Evolutionary conservation across 2,329 filamentous ascomycete genomes (phyloP).

Genomic region (Camillea tinctor): DNA sequence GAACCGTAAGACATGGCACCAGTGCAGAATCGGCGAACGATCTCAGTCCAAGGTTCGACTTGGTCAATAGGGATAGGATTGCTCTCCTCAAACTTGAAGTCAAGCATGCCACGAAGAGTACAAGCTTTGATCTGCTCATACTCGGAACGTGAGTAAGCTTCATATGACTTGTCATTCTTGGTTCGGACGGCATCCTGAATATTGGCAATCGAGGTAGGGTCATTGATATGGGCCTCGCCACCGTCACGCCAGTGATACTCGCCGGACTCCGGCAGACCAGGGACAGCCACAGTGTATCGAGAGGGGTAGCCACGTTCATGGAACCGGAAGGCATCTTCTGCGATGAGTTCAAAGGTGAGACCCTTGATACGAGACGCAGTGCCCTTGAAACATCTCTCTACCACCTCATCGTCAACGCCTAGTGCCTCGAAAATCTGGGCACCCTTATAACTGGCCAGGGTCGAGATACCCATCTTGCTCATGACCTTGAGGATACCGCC

Average conservation of each 20-base stretch:
- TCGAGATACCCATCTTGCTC: slow-evolving; percentile 99
- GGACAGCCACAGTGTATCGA: slow-evolving; percentile 70
- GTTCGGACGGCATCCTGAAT: slow-evolving; percentile 94
- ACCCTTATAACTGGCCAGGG: slow-evolving; percentile 93
- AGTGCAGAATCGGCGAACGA: slow-evolving; percentile 93
- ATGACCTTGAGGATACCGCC: slow-evolving; percentile 98
- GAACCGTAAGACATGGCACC: slow-evolving; percentile 99
- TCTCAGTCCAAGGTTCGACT: slow-evolving; percentile 97
- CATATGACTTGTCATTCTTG: slow-evolving; percentile 98
- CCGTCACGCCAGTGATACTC: slow-evolving; percentile 99
- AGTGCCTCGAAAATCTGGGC: slow-evolving; percentile 97
- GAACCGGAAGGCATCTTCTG: slow-evolving; percentile 90
- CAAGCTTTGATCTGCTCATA: slow-evolving; percentile 97
- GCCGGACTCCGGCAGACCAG: slow-evolving; percentile 84
- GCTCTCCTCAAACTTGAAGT: slow-evolving; percentile 91
- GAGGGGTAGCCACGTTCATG: slow-evolving; percentile 92
- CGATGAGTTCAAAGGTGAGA: slow-evolving; percentile 89
- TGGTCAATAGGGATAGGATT: slow-evolving; percentile 89
- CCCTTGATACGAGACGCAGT: slow-evolving; percentile 94
- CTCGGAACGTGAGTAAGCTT: slow-evolving; percentile 88
- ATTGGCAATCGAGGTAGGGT: slow-evolving; percentile 91
- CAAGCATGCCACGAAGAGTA: slow-evolving; percentile 87
- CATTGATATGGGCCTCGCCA: slow-evolving; percentile 92
- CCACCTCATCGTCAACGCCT: slow-evolving; percentile 85
- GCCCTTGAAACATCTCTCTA: slow-evolving; percentile 92